Evolutionary conservation across 805 yeast genomes (phyloP), one percentile per base, ranked within the genome.

Genomic region (Spathaspora sp.): DNA sequence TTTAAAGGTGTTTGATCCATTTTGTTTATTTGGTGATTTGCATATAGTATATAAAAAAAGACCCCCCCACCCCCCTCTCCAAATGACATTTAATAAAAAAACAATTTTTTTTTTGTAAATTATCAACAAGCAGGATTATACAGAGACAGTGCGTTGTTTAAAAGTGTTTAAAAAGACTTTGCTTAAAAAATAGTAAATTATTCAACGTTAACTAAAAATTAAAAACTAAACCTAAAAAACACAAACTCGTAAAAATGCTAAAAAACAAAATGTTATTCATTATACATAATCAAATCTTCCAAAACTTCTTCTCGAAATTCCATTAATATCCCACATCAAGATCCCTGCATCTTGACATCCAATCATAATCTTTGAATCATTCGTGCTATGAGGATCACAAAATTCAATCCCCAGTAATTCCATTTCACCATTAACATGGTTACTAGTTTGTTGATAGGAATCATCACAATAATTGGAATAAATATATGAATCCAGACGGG

Each of bases 271-370:
- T 18, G 29, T 32, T 32, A 44, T 12, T 12, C 38, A 17, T 55
- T 54, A 72, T 14, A 65, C 72, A 55, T 58, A 71, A 20, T 72
- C 67, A 50, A 58, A 72, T 46, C 69, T 66, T 5, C 76, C 76
- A 52, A 68, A 69, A 49, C 76, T 69, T 51, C 76, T 63, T 49
- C 78, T 59, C 9, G 71, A 73, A 23, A 61, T 54, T 26, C 62
- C 63, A 49, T 75, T 74, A 35, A 74, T 63, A 47, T 73, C 76
- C 76, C 77, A 75, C 38, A 60, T 56, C 40, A 73, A 53, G 3
- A 75, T 51, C 0, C 78, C 79, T 7, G 75, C 76, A 46, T 68
- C 71, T 51, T 72, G 73, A 53, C 76, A 66, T 3, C 78, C 78
- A 49, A 75, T 67, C 23, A 65, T 58, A 45, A 75, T 60, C 52